Evolutionary conservation across 192 early-diverging fungal genomes (phyloP).

Genomic region (Allomyces macrogynus): DNA sequence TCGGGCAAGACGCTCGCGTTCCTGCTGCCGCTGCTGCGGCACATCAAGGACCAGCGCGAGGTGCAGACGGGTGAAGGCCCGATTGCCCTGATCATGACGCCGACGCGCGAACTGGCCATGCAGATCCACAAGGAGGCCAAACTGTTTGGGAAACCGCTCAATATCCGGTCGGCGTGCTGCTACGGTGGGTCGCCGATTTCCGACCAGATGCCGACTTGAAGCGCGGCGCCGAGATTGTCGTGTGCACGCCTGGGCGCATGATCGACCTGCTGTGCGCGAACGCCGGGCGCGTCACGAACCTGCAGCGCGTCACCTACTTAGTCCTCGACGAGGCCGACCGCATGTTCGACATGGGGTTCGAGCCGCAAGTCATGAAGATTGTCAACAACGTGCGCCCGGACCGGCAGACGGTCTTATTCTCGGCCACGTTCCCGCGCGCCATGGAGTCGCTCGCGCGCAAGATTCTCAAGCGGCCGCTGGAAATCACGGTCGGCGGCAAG

Average conservation of each 20-base stretch:
- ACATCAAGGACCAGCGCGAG: constrained; percentile 74
- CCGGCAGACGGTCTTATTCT: constrained; percentile 76
- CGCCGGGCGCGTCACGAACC: constrained; percentile 63
- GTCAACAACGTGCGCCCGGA: constrained; percentile 73
- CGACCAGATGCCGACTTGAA: constrained; percentile 78
- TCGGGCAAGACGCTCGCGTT: constrained; percentile 87
- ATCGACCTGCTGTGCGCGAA: constrained; percentile 76
- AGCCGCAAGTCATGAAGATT: constrained; percentile 93
- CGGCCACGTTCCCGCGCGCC: constrained; percentile 86
- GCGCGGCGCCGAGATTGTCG: constrained; percentile 74
- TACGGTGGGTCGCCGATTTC: constrained; percentile 74
- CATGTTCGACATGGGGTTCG: constrained; percentile 99
- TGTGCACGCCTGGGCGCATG: constrained; percentile 83
- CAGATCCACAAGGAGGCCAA: constrained; percentile 86
- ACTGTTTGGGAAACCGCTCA: constrained; percentile 67
- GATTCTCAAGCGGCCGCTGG: constrained; percentile 68
- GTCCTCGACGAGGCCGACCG: constrained; percentile 92
- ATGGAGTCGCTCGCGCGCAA: constrained; percentile 92
- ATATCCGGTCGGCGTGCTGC: constrained; percentile 71
- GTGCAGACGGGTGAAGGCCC: constrained; percentile 63
- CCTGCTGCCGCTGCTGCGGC: constrained; percentile 83
- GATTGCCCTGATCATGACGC: constrained; percentile 72
- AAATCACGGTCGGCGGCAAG: constrained; percentile 88
- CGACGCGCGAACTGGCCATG: constrained; percentile 76
- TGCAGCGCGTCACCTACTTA: constrained; percentile 75